These are phyloP conservation scores for Suillus luteus DNA, from an alignment of 768 basidiomycete genomes.

Conservation along the genomic window DNA sequence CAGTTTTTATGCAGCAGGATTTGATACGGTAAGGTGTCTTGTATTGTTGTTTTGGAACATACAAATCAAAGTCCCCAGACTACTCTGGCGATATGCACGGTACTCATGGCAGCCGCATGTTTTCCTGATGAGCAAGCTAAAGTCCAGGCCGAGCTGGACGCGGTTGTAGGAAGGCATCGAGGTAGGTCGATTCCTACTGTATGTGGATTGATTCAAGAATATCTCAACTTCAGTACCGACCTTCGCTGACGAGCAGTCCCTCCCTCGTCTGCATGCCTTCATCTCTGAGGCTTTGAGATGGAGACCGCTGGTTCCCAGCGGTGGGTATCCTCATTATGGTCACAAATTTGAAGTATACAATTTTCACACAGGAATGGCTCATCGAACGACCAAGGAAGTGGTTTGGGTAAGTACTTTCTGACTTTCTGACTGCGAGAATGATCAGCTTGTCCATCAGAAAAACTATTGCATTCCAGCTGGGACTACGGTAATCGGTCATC, in stretches of 20 bases:
- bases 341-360: neutral
- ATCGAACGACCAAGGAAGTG: neutral
- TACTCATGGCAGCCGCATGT: conserved; percentile 2
- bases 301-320: conserved; percentile 1
- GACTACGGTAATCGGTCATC: neutral
- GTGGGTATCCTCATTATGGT: neutral
- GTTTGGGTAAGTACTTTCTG: neutral
- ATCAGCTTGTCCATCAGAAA: neutral
- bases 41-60: neutral
- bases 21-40: neutral
- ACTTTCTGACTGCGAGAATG: neutral
- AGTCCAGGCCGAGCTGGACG: conserved; percentile 56
- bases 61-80: neutral
- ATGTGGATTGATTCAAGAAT: conserved; percentile 26
- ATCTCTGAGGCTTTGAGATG: conserved; percentile 2
- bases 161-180: conserved; percentile 33
- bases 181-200: neutral
- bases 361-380: neutral
- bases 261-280: neutral
- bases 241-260: neutral
- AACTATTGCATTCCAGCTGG: conserved; percentile 1
- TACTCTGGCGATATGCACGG: neutral
- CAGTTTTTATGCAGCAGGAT: neutral
- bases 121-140: conserved; percentile 46
- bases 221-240: conserved; percentile 9